Percentiles rank a stretch among this genome's conserved stretches.
Conservation (phyloP, 495 filamentous ascomycete species). For the Penicillium tannophilum region DNA sequence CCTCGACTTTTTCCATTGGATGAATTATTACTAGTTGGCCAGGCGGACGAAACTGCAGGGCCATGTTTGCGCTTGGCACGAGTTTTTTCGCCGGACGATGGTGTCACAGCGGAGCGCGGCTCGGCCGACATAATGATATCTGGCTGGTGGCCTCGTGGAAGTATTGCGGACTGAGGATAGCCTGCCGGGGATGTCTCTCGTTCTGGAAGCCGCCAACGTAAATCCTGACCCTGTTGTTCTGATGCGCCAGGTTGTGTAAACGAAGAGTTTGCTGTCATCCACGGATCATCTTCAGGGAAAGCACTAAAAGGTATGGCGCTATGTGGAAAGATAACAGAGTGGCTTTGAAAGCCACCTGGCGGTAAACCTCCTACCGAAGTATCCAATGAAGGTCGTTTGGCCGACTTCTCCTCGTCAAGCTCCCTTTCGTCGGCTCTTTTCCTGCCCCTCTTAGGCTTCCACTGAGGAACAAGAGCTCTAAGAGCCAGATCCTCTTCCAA, state of each 20-base stretch:
- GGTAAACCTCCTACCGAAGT: constrained; percentile 65
- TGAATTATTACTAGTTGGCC: constrained; percentile 70
- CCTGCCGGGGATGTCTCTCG: constrained; percentile 62
- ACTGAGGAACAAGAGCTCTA: constrained; percentile 84
- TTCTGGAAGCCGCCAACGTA: constrained; percentile 50
- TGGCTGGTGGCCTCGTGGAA: constrained; percentile 56
- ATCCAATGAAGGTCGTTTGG: constrained; percentile 66
- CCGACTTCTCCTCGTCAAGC: constrained; percentile 52
- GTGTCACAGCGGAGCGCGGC: constrained; percentile 70
- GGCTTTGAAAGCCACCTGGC: constrained; percentile 50
- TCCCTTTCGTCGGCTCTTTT: constrained; percentile 81
- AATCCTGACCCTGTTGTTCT: constrained; percentile 41
- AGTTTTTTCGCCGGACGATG: constrained; percentile 53
- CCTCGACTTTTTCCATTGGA: constrained; percentile 77
- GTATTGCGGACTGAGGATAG: constrained; percentile 82
- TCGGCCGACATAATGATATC: constrained; percentile 56
- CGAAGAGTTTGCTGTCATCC: constrained; percentile 52
- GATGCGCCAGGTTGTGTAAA: constrained; percentile 30
- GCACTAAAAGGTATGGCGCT: constrained; percentile 65
- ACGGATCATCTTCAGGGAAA: constrained; percentile 61
- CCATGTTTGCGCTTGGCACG: constrained; percentile 76
- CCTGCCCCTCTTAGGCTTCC: constrained; percentile 85
- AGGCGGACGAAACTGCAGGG: constrained; percentile 92
- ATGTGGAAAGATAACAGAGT: constrained; percentile 53
- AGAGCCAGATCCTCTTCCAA: constrained; percentile 92